Evolutionary conservation across 345 rosid genomes (phyloP), one percentile per base, ranked within the genome.

Genomic region (Tarenaya hassleriana): DNA sequence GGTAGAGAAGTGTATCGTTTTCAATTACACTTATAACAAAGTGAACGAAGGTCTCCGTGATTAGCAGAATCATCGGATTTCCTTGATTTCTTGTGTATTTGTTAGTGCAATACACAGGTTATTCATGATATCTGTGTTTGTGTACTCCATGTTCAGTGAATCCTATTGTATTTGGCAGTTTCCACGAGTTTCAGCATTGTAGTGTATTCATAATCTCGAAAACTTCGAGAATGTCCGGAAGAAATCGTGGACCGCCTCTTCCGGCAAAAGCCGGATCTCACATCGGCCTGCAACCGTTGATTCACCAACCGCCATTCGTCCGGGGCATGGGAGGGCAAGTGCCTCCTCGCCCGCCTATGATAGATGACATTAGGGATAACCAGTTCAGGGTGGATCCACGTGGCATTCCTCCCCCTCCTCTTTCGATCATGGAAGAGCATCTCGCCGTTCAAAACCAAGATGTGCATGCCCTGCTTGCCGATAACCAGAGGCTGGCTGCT

Each of bases 401-500:
- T 60, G 69, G 73, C n/a, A n/a, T n/a, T 15, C 78, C 71, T 12
- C 95, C 91, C 54, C 79, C 70, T 12, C 95, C 83, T 54, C 74
- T 74, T 0, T 82, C 79, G 0, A 63, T 88, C 14, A 50, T 92
- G 8, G 90, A 92, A 65, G 95, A 88, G 44, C 79, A 70, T 54
- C 77, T 91, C 16, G 84, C 82, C 4, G 82, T 76, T 41, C 98
- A 92, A 19, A 78, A 81, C 55, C 94, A 92, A 55, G 97, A 83
- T n/a, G 80, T 88, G 56, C 98, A 88, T 64, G 94, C 74, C 10
- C 75, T 92, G 4, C 64, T 92, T 39, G 97, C 79, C 16, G 97
- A 92, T 69, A 88, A 88, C 53, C 95, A 88, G 73, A 61, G 86
- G 50, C 67, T 83, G 1, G 95, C 94, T 39, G 97, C 97, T 0